Percentiles rank a stretch among this genome's conserved stretches.
These are phyloP conservation scores for Thinopyrum elongatum DNA, from an alignment of 176 grass and related monocot genomes.

Conservation along the genomic window DNA sequence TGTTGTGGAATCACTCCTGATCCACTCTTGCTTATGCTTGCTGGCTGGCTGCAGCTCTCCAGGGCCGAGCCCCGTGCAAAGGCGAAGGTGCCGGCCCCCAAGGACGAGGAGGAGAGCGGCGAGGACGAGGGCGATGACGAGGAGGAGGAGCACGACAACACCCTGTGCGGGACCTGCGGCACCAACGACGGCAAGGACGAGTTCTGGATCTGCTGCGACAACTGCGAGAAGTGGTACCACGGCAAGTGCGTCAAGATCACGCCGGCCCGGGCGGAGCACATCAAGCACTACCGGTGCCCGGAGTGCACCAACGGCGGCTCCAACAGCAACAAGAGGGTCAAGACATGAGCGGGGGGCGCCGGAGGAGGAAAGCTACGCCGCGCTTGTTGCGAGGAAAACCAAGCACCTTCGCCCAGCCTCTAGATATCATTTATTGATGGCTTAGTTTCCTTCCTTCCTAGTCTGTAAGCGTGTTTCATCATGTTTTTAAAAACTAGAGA, in stretches of 20 bases:
- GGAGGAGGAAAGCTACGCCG: too few species aligned
- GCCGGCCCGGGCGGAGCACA: constrained; percentile 87
- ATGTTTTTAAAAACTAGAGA: constrained; percentile 17
- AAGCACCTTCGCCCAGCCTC: not conserved
- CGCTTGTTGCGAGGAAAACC: constrained; percentile 9
- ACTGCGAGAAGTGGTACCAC: constrained; percentile 93
- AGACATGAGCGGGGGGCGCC: constrained; percentile 29
- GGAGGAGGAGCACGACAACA: constrained; percentile 82
- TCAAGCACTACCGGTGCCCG: constrained; percentile 98
- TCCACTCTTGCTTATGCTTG: not conserved
- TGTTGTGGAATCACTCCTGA: not conserved
- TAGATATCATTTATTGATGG: constrained; percentile 41
- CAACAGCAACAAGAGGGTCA: constrained; percentile 67
- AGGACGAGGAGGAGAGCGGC: constrained; percentile 72
- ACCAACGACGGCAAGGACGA: constrained; percentile 75
- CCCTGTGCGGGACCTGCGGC: constrained; percentile 78
- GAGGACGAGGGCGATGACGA: constrained; percentile 46
- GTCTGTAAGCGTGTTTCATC: constrained; percentile 39
- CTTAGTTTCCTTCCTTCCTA: constrained; percentile 28
- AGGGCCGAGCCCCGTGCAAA: constrained; percentile 57
- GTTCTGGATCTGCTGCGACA: constrained; percentile 94
- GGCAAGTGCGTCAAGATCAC: constrained; percentile 94
- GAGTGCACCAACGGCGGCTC: constrained; percentile 55
- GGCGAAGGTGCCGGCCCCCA: constrained; percentile 57
- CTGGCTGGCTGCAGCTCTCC: constrained; percentile 36